Conservation (phyloP, 768 basidiomycete species). For the Lanmaoa pseudosensibilis region DNA sequence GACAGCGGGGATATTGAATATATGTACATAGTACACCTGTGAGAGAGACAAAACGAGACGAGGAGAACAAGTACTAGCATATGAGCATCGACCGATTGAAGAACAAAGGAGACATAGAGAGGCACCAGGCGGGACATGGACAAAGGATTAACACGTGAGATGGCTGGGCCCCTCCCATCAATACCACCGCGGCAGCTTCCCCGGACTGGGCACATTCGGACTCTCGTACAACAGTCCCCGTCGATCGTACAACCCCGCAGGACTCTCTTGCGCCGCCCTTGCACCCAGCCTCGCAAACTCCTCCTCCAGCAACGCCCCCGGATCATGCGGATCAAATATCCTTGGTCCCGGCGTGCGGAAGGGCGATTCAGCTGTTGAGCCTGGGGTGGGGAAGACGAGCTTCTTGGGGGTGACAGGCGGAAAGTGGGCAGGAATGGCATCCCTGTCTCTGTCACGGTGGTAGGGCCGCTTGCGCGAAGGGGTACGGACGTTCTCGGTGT, state of each 20-base stretch:
- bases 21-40: conserved; percentile 9
- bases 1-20: not conserved
- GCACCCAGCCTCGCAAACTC: conserved; percentile 58
- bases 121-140: not conserved
- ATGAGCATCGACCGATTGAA: not conserved
- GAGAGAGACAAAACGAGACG: conserved; percentile 10
- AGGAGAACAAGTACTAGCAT: conserved; percentile 4
- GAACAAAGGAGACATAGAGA: not conserved
- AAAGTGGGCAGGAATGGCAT: conserved; percentile 18
- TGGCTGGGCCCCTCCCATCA: conserved; percentile 25
- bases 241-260: conserved; percentile 64
- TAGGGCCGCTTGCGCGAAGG: conserved; percentile 45
- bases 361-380: conserved; percentile 37
- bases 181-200: conserved; percentile 53
- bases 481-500: conserved; percentile 42
- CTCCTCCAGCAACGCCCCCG: conserved; percentile 65
- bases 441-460: conserved; percentile 30
- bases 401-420: conserved; percentile 48
- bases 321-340: conserved; percentile 73
- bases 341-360: conserved; percentile 50
- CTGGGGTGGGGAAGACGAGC: conserved; percentile 34
- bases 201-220: conserved; percentile 61
- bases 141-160: not conserved
- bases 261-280: conserved; percentile 54
- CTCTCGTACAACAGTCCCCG: conserved; percentile 68